These are phyloP conservation scores for Olyra latifolia DNA, from an alignment of 176 grass and related monocot genomes.

Conservation along the genomic window DNA sequence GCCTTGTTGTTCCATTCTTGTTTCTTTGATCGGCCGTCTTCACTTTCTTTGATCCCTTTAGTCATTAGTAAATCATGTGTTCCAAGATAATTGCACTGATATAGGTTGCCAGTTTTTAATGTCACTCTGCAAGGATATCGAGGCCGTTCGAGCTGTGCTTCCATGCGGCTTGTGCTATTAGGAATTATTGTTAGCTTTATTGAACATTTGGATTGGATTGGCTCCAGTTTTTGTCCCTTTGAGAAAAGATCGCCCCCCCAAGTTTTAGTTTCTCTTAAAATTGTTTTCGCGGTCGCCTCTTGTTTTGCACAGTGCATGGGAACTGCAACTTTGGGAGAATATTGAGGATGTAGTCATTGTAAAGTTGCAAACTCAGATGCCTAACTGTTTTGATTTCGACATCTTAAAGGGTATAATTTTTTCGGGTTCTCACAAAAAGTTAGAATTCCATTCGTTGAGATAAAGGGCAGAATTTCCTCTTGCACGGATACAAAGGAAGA, in stretches of 20 bases:
- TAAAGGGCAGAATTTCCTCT: conserved; percentile 21
- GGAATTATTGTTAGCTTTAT: neutral
- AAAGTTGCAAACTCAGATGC: conserved; percentile 46
- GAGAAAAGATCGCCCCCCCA: neutral
- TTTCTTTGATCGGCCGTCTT: neutral
- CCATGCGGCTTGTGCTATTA: neutral
- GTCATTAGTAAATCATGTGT: neutral
- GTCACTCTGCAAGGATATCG: neutral
- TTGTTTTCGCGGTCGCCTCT: neutral
- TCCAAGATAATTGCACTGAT: neutral
- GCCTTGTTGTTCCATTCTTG: neutral
- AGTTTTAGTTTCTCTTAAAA: neutral
- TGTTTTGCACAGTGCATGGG: conserved; percentile 22
- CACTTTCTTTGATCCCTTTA: neutral
- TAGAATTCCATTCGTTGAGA: neutral
- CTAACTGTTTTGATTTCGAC: conserved; percentile 58
- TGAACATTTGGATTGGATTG: conserved; percentile 10
- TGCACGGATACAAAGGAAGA: neutral
- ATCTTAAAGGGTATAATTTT: conserved; percentile 38
- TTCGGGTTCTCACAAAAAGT: neutral
- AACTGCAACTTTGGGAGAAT: conserved; percentile 18
- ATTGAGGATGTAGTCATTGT: conserved; percentile 8
- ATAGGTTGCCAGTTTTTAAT: neutral
- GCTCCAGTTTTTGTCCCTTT: too few relatives aligned
- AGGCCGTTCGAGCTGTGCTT: neutral